Base-by-base conservation (phyloP, 495 filamentous ascomycete species). In the Viridothelium virens region DNA sequence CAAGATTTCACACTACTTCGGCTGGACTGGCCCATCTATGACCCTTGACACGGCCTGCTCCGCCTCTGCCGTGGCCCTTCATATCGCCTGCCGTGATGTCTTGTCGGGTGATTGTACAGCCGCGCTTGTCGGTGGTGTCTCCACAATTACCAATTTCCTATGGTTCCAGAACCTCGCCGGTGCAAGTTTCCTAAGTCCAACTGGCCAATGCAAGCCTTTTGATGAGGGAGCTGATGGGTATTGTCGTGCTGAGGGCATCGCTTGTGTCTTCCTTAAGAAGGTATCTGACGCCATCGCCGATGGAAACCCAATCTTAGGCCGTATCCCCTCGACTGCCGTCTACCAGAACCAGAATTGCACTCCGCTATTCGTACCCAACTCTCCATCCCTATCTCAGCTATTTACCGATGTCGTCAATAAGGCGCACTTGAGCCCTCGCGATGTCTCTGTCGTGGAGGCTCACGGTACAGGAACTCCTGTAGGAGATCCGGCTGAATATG, bases 271-370 rank as follows among this genome's bases (percentile, higher is more conserved):
- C 0, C 48, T 53, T 5, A 53, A 53, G 2, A 53, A 18, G 48
- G 11, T 53, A 5, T 62, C 61, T 31, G 10, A 11, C 14, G 61
- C 61, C 25, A 31, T 62, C 4, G 61, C 61, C 61, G 61, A 44
- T 25, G 61, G 61, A 6, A 31, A 62, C 31, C 61, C 25, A 31
- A 36, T 38, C 0, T 31, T 62, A 16, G 61, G 36, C 6, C 14
- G 62, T 11, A 53, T 0, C 25, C 38, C 36, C 0, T 70, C 65
- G 2, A 63, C 70, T 10, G 64, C 71, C 0, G 73, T 76, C 38
- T 71, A 72, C 36, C 76, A 78, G 56, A 69, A 70, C n/a, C 56
- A 62, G 0, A 77, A 78, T 18, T 66, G 48, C 18, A 70, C 65
- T 2, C 77, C 76, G 2, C 78, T 79, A 47, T 14, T 18, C 16